A percentile compares a stretch with the other conserved stretches of the same genome.
These are phyloP conservation scores for Salvia rosmarinus DNA, from an alignment of 257 asterid species.

Conservation along the genomic window DNA sequence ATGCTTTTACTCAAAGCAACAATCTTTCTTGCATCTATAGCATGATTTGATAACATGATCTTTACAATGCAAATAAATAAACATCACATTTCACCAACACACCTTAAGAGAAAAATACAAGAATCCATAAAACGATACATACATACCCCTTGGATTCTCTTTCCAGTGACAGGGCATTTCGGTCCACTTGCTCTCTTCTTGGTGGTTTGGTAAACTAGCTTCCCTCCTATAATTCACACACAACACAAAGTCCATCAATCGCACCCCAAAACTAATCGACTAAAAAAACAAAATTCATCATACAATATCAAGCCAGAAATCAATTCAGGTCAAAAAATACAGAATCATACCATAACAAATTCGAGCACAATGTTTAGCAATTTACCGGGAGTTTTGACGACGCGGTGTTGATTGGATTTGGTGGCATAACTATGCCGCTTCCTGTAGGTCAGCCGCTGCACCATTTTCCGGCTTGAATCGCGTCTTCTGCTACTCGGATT, in stretches of 20 bases:
- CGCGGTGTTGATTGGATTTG: slow-evolving; percentile 76
- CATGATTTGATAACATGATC: too few relatives aligned
- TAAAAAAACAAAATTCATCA: not conserved
- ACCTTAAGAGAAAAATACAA: too few relatives aligned
- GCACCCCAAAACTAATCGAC: not conserved
- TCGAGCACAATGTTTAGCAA: not conserved
- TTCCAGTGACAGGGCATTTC: slow-evolving; percentile 86
- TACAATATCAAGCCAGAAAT: not conserved
- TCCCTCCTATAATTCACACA: slow-evolving; percentile 55
- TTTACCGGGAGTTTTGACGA: slow-evolving; percentile 85
- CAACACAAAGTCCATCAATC: slow-evolving; percentile 1
- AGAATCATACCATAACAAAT: not conserved
- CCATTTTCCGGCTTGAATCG: slow-evolving; percentile 51
- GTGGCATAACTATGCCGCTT: slow-evolving; percentile 88
- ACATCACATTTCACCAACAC: not conserved
- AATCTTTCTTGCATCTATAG: too few relatives aligned
- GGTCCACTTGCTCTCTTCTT: slow-evolving; percentile 86
- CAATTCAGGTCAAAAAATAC: not conserved
- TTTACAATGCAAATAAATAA: too few relatives aligned
- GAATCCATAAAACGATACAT: too few relatives aligned
- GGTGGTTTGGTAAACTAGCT: slow-evolving; percentile 72
- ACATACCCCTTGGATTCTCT: slow-evolving; percentile 92
- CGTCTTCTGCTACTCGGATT: not conserved
- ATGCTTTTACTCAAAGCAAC: too few relatives aligned
- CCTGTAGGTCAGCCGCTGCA: slow-evolving; percentile 73